Conservation (phyloP, 2,329 filamentous ascomycete species). For the Aureobasidium leucospermi region DNA sequence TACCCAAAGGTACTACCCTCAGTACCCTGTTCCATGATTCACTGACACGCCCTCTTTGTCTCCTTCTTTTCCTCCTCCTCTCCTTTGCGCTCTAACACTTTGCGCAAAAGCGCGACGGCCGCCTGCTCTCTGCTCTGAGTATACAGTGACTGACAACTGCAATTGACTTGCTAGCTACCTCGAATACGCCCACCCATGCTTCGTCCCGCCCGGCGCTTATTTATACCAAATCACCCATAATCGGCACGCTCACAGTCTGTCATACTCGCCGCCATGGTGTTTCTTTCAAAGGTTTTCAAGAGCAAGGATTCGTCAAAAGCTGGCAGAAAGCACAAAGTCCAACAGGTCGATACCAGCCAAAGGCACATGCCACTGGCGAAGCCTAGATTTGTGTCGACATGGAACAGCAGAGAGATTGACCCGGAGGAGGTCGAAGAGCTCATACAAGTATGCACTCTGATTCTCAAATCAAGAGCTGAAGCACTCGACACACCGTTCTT, state of each 20-base stretch:
- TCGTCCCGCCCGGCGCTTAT: neutral
- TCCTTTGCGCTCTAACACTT: neutral
- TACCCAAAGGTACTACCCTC: neutral
- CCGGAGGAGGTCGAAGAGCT: constrained; percentile 89
- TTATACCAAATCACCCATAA: neutral
- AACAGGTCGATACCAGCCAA: constrained; percentile 44
- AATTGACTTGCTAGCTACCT: neutral
- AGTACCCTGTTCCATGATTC: neutral
- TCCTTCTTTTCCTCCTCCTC: neutral
- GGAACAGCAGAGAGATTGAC: constrained; percentile 71
- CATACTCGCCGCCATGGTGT: constrained; percentile 38
- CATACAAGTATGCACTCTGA: constrained; percentile 73
- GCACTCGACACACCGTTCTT: constrained; percentile 87
- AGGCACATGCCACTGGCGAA: constrained; percentile 52
- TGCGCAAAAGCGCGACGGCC: neutral
- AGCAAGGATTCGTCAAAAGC: constrained; percentile 61
- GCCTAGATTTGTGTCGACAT: constrained; percentile 78
- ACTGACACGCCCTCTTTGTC: neutral
- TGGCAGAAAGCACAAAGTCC: constrained; percentile 50
- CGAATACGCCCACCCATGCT: neutral
- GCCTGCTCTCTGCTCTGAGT: neutral
- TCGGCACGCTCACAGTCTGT: neutral
- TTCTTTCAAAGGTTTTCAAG: constrained; percentile 60
- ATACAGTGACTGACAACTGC: neutral
- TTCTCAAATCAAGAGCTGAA: constrained; percentile 78